These are phyloP conservation scores for Kregervanrija delftensis DNA, from an alignment of 805 yeast genomes.

Conservation along the genomic window DNA sequence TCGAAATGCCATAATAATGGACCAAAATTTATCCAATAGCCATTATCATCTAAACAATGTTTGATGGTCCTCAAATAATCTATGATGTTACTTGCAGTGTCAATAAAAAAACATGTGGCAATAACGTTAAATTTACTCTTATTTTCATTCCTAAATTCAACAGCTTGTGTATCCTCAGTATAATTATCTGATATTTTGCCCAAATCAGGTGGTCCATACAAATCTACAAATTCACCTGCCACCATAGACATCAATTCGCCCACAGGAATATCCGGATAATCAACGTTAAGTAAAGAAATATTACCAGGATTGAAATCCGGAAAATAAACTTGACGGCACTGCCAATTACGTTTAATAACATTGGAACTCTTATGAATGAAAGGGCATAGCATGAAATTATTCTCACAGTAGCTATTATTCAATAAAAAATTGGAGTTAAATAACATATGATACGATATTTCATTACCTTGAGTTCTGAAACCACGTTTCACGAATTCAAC, in stretches of 20 bases:
- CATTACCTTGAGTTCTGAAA: slow-evolving; percentile 61
- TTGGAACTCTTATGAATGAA: slow-evolving; percentile 48
- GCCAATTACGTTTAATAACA: slow-evolving; percentile 36
- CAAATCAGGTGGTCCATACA: slow-evolving; percentile 48
- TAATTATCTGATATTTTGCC: slow-evolving; percentile 28
- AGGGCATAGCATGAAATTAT: slow-evolving; percentile 42
- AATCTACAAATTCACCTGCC: slow-evolving; percentile 65
- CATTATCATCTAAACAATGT: slow-evolving; percentile 38
- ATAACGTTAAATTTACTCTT: slow-evolving; percentile 36
- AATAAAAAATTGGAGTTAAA: slow-evolving; percentile 47
- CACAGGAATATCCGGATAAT: slow-evolving; percentile 35
- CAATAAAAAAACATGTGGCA: slow-evolving; percentile 55
- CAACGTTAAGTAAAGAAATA: slow-evolving; percentile 26
- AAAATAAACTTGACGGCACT: slow-evolving; percentile 41
- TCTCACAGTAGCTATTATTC: slow-evolving; percentile 36
- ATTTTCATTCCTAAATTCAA: slow-evolving; percentile 36
- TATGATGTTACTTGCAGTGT: slow-evolving; percentile 52
- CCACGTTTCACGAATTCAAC: slow-evolving; percentile 49
- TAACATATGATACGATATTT: slow-evolving; percentile 59
- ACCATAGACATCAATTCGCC: slow-evolving; percentile 59
- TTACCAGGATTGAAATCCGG: slow-evolving; percentile 47
- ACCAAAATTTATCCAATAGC: slow-evolving; percentile 60
- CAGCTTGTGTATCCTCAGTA: slow-evolving; percentile 32
- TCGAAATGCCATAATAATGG: slow-evolving; percentile 72
- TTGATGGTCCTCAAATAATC: slow-evolving; percentile 47